Base-by-base conservation (phyloP, 1,139 yeast genomes). In the Saccharomyces pastorianus region DNA sequence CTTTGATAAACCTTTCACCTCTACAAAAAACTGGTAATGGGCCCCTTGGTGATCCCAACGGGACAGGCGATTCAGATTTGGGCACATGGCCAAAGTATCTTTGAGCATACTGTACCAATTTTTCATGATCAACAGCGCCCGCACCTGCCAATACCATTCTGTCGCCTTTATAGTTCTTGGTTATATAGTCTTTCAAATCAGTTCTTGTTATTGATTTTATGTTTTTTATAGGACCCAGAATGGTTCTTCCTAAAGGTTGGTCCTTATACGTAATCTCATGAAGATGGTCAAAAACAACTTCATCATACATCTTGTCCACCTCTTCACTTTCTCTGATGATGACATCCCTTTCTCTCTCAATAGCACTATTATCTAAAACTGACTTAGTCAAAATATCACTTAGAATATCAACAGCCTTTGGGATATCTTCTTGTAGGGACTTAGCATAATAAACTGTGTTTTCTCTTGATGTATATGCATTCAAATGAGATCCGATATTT, bases 241-340 rank as follows among this genome's bases (percentile, higher is more conserved):
- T 93, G n/a, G 99, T 95, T 72, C 98, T 84, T 27, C 99, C 99
- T 60, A 93, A 78, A 52, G 96, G 96, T 72, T 95, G 99, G 61
- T 82, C 84, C 69, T 82, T 88, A 75, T 82, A 93, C 7, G 96
- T 91, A 31, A 91, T 89, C 47, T 96, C 89, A 73, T 93, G 99
- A 56, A 93, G 77, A 71, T 95, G 96, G 73, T 93, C 99, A 71
- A 95, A 95, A 13, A 95, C 96, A 49, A 93, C 98, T 71, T 93
- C 99, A 70, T 93, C 99, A 68, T 88, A 88, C 95, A 89, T 90
- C 74, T 91, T 93, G 71, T 91, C 98, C 56, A 93, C 98, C 73
- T 93, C 99, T 71, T 95, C 99, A 64, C 95, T 83, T 73, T 93
- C 99, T 69, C 97, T 87, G 59, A 93, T 82, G 60, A 93, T 93